These are phyloP conservation scores for Penicillium diatomitis DNA, from an alignment of 495 filamentous ascomycete species.

Conservation along the genomic window DNA sequence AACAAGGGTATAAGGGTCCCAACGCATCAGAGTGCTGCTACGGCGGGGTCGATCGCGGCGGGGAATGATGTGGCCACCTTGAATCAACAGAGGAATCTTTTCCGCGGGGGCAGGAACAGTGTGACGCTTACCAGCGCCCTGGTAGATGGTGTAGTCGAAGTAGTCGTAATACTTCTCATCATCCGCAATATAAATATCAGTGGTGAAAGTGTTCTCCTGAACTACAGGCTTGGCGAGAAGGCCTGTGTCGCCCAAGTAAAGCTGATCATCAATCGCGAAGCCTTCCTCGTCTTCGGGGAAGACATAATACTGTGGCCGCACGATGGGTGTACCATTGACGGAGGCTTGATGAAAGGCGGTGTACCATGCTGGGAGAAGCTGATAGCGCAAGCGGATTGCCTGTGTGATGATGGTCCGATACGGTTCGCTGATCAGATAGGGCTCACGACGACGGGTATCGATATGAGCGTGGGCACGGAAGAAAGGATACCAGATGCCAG, in stretches of 20 bases:
- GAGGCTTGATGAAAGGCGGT: slow-evolving; percentile 89
- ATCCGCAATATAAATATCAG: slow-evolving; percentile 79
- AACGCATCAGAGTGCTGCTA: slow-evolving; percentile 80
- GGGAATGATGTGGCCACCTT: slow-evolving; percentile 83
- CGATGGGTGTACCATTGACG: slow-evolving; percentile 72
- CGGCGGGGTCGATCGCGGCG: slow-evolving; percentile 80
- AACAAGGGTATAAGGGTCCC: slow-evolving; percentile 88
- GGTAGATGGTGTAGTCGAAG: slow-evolving; percentile 69
- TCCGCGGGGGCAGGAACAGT: slow-evolving; percentile 70
- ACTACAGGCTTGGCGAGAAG: slow-evolving; percentile 83
- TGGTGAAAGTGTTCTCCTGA: slow-evolving; percentile 58
- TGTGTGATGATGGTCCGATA: slow-evolving; percentile 79
- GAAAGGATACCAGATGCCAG: slow-evolving; percentile 96
- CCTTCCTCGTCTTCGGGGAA: slow-evolving; percentile 81
- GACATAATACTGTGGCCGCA: slow-evolving; percentile 84
- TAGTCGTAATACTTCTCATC: slow-evolving; percentile 89
- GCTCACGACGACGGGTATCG: slow-evolving; percentile 86
- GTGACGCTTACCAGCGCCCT: slow-evolving; percentile 56
- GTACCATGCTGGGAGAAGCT: slow-evolving; percentile 89
- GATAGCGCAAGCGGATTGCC: slow-evolving; percentile 80
- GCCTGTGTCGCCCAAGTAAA: slow-evolving; percentile 81
- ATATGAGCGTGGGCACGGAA: slow-evolving; percentile 98
- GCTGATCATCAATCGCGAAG: slow-evolving; percentile 83
- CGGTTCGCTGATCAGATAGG: slow-evolving; percentile 78
- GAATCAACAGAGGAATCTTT: slow-evolving; percentile 81